Conservation (phyloP, 1,139 yeast genomes). For the Hyphopichia buzzinii region DNA sequence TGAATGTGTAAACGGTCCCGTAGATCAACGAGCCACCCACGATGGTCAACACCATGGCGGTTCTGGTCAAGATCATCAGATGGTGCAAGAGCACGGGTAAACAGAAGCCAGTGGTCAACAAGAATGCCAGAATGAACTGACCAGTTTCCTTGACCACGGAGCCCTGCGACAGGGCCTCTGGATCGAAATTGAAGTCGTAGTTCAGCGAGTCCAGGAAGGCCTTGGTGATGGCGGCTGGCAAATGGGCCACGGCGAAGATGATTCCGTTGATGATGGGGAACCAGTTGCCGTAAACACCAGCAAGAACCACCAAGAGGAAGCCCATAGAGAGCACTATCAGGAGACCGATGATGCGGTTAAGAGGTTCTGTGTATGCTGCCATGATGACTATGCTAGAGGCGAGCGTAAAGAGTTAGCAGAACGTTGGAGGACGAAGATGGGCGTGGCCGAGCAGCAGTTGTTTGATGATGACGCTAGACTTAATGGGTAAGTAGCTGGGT, state of each 20-base stretch:
- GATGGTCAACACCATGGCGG: conserved; percentile 63
- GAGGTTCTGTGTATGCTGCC: conserved; percentile 45
- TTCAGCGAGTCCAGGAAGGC: conserved; percentile 34
- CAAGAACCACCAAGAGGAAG: conserved; percentile 71
- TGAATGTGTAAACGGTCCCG: conserved; percentile 71
- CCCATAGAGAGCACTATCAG: conserved; percentile 77
- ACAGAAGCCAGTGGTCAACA: conserved; percentile 64
- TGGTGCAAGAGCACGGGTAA: conserved; percentile 68
- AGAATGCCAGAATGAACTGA: conserved; percentile 63
- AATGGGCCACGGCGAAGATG: conserved; percentile 58
- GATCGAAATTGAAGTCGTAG: conserved; percentile 47
- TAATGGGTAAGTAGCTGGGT: no score
- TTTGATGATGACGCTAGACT: no score
- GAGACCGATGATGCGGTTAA: conserved; percentile 70
- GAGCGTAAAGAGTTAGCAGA: no score
- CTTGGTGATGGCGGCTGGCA: conserved; percentile 54
- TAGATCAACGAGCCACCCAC: conserved; percentile 71
- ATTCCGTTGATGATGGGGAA: conserved; percentile 63
- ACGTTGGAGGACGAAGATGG: no score
- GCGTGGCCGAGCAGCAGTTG: no score
- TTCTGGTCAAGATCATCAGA: conserved; percentile 52
- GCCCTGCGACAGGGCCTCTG: conserved; percentile 28
- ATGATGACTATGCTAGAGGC: no score
- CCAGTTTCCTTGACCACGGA: conserved; percentile 55
- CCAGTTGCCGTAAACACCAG: conserved; percentile 79